phyloP scores from a whole-genome alignment of 805 yeast species.

The Cyberlindnera galapagoensis region DNA sequence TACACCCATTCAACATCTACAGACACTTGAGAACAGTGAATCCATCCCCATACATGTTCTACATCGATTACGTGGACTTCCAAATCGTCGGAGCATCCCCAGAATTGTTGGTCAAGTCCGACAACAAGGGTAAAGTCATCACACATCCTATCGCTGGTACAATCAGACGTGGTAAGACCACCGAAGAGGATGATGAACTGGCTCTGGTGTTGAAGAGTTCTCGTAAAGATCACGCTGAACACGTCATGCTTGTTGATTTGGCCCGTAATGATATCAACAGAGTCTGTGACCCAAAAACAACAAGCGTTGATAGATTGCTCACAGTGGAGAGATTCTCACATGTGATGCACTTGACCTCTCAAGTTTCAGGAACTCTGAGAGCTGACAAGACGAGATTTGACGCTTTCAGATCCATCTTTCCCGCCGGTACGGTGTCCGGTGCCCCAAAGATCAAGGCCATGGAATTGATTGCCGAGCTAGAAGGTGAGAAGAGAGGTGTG shows the following conservation, averaged over 20 bases:
- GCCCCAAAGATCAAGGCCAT: constrained; percentile 97
- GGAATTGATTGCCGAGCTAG: constrained; percentile 88
- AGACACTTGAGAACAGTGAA: constrained; percentile 92
- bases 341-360: constrained; percentile 93
- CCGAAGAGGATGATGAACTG: constrained; percentile 83
- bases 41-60: constrained; percentile 96
- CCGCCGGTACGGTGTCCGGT: constrained; percentile 98
- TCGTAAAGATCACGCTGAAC: constrained; percentile 93
- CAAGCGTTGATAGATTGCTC: constrained; percentile 81
- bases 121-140: constrained; percentile 60
- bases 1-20: constrained; percentile 95
- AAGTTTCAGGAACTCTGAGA: constrained; percentile 88
- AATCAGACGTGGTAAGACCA: constrained; percentile 80
- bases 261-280: constrained; percentile 96
- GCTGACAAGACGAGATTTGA: constrained; percentile 84
- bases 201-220: constrained; percentile 71
- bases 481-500: constrained; percentile 88
- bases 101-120: constrained; percentile 82
- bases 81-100: constrained; percentile 98
- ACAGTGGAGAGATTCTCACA: constrained; percentile 92
- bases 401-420: constrained; percentile 96
- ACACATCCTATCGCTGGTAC: constrained; percentile 99
- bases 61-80: constrained; percentile 85
- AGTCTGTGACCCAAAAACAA: constrained; percentile 81
- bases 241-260: constrained; percentile 95